Conservation (phyloP, 2,329 filamentous ascomycete species). For the Zymoseptoria passerinii region DNA sequence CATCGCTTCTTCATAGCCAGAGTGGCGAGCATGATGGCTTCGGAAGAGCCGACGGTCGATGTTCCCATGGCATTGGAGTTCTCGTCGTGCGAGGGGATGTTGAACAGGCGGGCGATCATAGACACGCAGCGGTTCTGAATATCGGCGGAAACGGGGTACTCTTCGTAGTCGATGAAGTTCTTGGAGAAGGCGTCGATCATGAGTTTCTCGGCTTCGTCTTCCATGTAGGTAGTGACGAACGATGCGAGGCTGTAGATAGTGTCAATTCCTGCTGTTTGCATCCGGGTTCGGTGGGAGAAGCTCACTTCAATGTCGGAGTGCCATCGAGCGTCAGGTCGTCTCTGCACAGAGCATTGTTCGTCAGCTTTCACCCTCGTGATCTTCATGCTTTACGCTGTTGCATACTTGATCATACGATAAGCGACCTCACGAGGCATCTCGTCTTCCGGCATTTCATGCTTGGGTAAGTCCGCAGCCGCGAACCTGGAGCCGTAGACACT, state of each 20-base stretch:
- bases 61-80: conserved; percentile 68
- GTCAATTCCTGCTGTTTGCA: not conserved
- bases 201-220: conserved; percentile 91
- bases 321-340: conserved; percentile 88
- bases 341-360: conserved; percentile 19
- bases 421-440: conserved; percentile 90
- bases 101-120: conserved; percentile 76
- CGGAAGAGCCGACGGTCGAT: conserved; percentile 79
- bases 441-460: conserved; percentile 74
- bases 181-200: conserved; percentile 89
- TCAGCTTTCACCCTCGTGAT: not conserved
- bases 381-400: conserved; percentile 1
- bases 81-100: conserved; percentile 55
- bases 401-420: conserved; percentile 82
- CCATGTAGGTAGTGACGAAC: conserved; percentile 97
- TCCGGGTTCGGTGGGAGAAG: not conserved
- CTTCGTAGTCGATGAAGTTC: conserved; percentile 62
- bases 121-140: conserved; percentile 74
- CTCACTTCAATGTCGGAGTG: conserved; percentile 76
- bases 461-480: conserved; percentile 70
- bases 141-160: conserved; percentile 44
- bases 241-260: conserved; percentile 60
- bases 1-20: conserved; percentile 94
- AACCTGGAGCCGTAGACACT: conserved; percentile 85
- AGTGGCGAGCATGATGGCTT: conserved; percentile 74